phyloP scores from a whole-genome alignment of 2,329 filamentous ascomycete species.

The Sporothrix curviconia region DNA sequence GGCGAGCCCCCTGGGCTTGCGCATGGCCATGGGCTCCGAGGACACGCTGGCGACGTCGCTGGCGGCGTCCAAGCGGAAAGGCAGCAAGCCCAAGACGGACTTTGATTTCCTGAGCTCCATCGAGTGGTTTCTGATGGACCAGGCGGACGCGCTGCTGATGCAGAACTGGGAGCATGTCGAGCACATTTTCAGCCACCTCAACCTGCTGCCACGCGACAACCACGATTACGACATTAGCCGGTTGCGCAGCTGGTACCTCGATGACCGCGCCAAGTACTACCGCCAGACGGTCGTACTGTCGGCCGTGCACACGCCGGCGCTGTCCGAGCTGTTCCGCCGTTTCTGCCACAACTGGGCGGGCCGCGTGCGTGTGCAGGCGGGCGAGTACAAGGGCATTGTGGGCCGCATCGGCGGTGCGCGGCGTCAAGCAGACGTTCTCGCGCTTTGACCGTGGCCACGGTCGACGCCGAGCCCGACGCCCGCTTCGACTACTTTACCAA shows the following conservation, averaged over 20 bases:
- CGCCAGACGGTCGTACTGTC: conserved; percentile 81
- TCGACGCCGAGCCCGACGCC: conserved; percentile 73
- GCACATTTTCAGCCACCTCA: conserved; percentile 85
- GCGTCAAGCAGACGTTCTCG: conserved; percentile 80
- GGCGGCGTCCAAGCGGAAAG: conserved; percentile 47
- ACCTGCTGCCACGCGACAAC: conserved; percentile 79
- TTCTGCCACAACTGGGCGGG: conserved; percentile 77
- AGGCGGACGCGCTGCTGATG: conserved; percentile 89
- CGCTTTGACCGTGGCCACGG: conserved; percentile 68
- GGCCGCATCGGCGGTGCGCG: conserved; percentile 59
- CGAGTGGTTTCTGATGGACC: conserved; percentile 83
- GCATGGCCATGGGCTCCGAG: conserved; percentile 82
- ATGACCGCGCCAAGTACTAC: conserved; percentile 70
- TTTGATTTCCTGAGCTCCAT: conserved; percentile 91
- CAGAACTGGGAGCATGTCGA: conserved; percentile 98
- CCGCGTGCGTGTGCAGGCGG: conserved; percentile 63
- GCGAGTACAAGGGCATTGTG: conserved; percentile 62
- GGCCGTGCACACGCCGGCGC: conserved; percentile 80
- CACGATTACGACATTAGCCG: conserved; percentile 93
- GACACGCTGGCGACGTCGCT: conserved; percentile 32
- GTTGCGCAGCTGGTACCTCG: conserved; percentile 87
- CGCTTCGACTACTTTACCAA: conserved; percentile 88
- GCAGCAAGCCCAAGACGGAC: conserved; percentile 46
- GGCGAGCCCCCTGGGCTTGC: conserved; percentile 80
- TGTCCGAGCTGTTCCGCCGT: conserved; percentile 69